A percentile compares a stretch with the other conserved stretches of the same genome.
These are phyloP conservation scores for Zopfochytrium polystomum DNA, from an alignment of 371 early-diverging fungal genomes.

Conservation along the genomic window DNA sequence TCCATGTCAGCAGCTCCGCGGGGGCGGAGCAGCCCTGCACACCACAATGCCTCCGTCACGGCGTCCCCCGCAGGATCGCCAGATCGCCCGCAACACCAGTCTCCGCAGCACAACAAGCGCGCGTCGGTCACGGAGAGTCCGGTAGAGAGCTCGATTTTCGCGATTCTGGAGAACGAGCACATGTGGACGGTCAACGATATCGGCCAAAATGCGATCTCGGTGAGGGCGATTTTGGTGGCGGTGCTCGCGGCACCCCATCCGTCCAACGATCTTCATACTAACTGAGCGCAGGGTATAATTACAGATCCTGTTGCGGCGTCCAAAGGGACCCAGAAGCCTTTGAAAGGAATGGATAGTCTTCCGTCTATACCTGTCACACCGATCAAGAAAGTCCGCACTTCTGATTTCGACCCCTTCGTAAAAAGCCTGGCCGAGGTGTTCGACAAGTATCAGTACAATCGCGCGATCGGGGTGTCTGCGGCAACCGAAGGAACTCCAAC, in stretches of 20 bases:
- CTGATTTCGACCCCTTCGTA: constrained; percentile 54
- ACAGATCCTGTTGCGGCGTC: constrained; percentile 34
- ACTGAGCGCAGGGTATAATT: constrained; percentile 33
- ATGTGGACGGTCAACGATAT: constrained; percentile 44
- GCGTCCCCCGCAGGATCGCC: too few relatives aligned
- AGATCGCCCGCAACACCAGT: background rate
- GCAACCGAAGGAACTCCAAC: constrained; percentile 49
- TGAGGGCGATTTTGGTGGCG: constrained; percentile 12
- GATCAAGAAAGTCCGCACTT: constrained; percentile 40
- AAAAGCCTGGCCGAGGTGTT: constrained; percentile 41
- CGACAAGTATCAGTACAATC: constrained; percentile 44
- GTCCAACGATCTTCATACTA: constrained; percentile 1
- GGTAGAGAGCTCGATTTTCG: constrained; percentile 21
- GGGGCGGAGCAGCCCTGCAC: background rate
- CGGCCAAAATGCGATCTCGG: constrained; percentile 49
- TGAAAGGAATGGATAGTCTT: constrained; percentile 41
- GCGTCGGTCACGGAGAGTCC: background rate
- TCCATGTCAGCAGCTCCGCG: too few relatives aligned
- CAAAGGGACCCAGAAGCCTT: constrained; percentile 20
- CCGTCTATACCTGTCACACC: constrained; percentile 33
- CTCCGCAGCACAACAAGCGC: background rate
- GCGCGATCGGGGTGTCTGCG: constrained; percentile 36
- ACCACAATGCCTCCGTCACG: background rate
- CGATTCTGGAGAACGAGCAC: constrained; percentile 38
- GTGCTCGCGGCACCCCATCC: background rate